A percentile compares a stretch with the other conserved stretches of the same genome.
These are phyloP conservation scores for Colletotrichum sublineola DNA, from an alignment of 2,329 filamentous ascomycete genomes.

Conservation along the genomic window DNA sequence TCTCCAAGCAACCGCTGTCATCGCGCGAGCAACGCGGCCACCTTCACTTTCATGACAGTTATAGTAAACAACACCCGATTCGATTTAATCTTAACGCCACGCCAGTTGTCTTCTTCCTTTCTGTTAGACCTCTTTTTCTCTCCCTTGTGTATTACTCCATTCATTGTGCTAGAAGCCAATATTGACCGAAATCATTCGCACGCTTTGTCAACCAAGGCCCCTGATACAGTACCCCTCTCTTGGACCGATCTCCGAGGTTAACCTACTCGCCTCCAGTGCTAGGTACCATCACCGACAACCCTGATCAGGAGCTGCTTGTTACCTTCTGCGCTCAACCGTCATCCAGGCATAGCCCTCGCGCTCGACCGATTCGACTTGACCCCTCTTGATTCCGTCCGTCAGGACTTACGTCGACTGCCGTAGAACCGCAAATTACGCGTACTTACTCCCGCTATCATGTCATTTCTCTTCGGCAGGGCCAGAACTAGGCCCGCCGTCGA, in stretches of 20 bases:
- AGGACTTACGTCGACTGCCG: not conserved
- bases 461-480: conserved; percentile 69
- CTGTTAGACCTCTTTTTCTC: not conserved
- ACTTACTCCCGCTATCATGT: conserved; percentile 54
- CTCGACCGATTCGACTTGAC: not conserved
- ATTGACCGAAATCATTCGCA: not conserved
- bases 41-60: not conserved
- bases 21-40: conserved; percentile 16
- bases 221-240: conserved; percentile 5
- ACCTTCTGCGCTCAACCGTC: not conserved
- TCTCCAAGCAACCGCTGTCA: conserved; percentile 22
- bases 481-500: conserved; percentile 66
- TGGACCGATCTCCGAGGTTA: not conserved
- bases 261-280: not conserved
- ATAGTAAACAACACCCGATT: conserved; percentile 26
- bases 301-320: not conserved
- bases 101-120: not conserved
- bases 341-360: not conserved
- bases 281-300: not conserved
- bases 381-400: not conserved
- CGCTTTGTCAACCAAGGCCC: not conserved
- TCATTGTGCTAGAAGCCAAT: not conserved
- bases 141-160: not conserved
- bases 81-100: conserved; percentile 12
- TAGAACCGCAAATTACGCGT: not conserved